Base-by-base conservation (phyloP, 1,139 yeast species). In the Zygosaccharomyces sapae region DNA sequence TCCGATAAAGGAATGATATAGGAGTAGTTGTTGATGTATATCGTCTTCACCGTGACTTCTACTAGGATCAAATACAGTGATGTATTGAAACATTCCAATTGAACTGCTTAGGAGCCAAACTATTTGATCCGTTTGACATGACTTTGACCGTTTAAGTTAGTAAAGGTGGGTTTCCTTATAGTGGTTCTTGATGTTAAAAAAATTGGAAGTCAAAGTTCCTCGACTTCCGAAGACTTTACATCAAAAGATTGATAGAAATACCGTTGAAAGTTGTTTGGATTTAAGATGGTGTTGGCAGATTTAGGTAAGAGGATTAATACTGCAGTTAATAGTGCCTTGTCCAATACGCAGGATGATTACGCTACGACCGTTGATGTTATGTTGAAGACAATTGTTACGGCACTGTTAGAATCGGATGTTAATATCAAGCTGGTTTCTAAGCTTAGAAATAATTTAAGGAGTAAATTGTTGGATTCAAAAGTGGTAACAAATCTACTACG, bases 391-490 rank as follows among this genome's bases (percentile, higher is more conserved):
- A 84, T 92, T 45, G 86, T 95, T 53, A 81, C 86, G 49, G 98
- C 98, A 0, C 75, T 92, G 51, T 73, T 92, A 51, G 97, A 90
- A 68, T 77, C 94, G 18, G 98, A 92, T 67, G 97, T 92, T 30
- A 94, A 92, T 63, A 81, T 92, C 61, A 80, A 79, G 58, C 74
- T 92, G 42, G 98, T 92, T 37, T 81, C 86, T 40, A 77, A 75
- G 52, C 72, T 92, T 54, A 77, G 97, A 63, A 86, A 80, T 59
- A 82, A 84, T 57, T 81, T 92, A 58, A 82, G 81, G 61, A 59
- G 71, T 33, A 76, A 78, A 49, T 70, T 80, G 45, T 73, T 80
- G 50, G 62, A 53, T 3, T 63, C 59, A 63, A 65, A 25, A 49
- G 46, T 19, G 53, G 52, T 5, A 55, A 59, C 31, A 54, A 48